Base-by-base conservation (phyloP, 768 basidiomycete genomes). In the Suillus tomentosus region DNA sequence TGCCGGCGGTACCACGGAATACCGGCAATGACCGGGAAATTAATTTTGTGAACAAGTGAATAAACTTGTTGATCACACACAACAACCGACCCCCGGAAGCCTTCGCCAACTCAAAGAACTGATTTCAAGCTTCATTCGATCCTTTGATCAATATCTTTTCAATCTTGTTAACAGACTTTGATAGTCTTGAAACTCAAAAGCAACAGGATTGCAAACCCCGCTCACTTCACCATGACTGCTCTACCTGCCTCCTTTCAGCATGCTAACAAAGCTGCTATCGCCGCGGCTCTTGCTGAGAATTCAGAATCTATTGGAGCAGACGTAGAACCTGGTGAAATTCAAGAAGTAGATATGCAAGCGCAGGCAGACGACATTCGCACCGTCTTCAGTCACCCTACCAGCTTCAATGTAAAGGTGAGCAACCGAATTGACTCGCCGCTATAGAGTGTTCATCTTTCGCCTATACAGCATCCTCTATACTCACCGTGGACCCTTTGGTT, bases 401-500 rank as follows among this genome's bases (percentile, higher is more conserved):
- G 92, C 71, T 99, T 98, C 80, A 98, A 96, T 73, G 95, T 98
- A 80, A 99, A 98, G 84, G 96, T 96, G 57, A 54, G 73, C 71
- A 27, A 64, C 27, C 27, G 42, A 53, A 61, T 57, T 42, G 40
- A 42, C 54, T 64, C 9, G 47, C 10, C 36, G 48, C 59, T 53
- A 2, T 27, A 53, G 11, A 27, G 14, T 36, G 24, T 65, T 64
- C 39, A 70, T 48, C 50, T 64, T 9, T 45, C 3, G 51, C 42
- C 53, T 60, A 36, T 54, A 42, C 69, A 97, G 95, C 95, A 98
- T 74, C 95, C 95, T 14, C 86, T 98, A 51, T 96, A 87, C 77
- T 95, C 95, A 36, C 83, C 91, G 10, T 97, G 96, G 96, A 98
- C 95, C 8, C 87, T 99, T 36, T 98, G 95, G 95, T 99, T 98